These are phyloP conservation scores for Umbilicus rupestris DNA, from an alignment of 164 flowering plant genomes.

Conservation along the genomic window DNA sequence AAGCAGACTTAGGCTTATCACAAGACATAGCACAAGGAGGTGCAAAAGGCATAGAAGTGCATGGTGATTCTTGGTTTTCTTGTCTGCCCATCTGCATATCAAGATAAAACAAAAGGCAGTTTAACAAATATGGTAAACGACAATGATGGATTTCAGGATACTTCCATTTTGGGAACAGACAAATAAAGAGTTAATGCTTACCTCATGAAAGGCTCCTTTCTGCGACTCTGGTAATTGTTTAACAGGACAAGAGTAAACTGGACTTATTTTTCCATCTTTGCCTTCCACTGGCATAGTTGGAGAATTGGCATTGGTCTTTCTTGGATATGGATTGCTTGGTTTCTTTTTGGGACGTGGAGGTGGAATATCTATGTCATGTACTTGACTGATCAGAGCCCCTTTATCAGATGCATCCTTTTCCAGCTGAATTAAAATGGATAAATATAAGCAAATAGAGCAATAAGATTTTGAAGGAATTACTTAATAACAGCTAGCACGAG, in stretches of 20 bases:
- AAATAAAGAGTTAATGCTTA: conserved; percentile 12
- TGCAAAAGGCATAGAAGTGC: conserved; percentile 29
- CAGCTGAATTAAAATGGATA: conserved; percentile 42
- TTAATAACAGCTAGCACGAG: not conserved
- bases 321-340: conserved; percentile 93
- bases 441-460: not conserved
- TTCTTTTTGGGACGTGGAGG: conserved; percentile 98
- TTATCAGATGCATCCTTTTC: conserved; percentile 78
- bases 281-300: conserved; percentile 24
- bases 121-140: not conserved
- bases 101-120: not conserved
- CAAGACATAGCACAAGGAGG: conserved; percentile 23
- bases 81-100: conserved; percentile 28
- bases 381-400: conserved; percentile 69
- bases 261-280: conserved; percentile 39
- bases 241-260: conserved; percentile 29
- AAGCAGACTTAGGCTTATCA: conserved; percentile 35
- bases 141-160: not conserved
- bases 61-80: conserved; percentile 20
- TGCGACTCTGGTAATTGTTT: conserved; percentile 39
- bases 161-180: not conserved
- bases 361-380: conserved; percentile 81
- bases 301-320: conserved; percentile 39
- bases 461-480: not conserved
- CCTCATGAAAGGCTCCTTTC: conserved; percentile 53